Evolutionary conservation across 2,329 filamentous ascomycete species (phyloP), one percentile per base, ranked within the genome.

Genomic region (Cercospora brassicicola): DNA sequence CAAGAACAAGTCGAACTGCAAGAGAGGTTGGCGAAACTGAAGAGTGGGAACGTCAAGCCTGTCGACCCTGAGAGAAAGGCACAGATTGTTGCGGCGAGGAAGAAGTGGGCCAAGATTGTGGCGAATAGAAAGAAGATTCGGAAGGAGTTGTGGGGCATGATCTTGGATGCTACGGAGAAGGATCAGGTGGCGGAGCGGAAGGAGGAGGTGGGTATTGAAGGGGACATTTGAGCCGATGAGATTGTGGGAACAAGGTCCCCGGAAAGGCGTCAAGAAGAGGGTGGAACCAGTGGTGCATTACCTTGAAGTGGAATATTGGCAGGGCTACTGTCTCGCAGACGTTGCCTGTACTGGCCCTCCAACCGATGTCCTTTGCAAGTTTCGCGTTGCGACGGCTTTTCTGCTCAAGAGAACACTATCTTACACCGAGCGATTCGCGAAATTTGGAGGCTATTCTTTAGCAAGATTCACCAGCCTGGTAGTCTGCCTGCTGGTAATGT

Each of bases 41-140:
- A 79, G 64, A 76, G 75, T 5, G 82, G 81, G 9, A 78, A 77
- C 59, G 77, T 79, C 31, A 81, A 82, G 72, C 82, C 81, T 8
- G 80, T 88, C 3, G 83, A 80, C 36, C 78, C 78, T 23, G 80
- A 84, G 62, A 85, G 88, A 74, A 80, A 81, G 59, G 79, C 81
- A 60, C 75, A 75, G 20, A 79, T 86, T 2, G 82, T 85, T 48
- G 76, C 69, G 62, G 83, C 84, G 66, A 83, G 82, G 78, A 81
- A 78, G 69, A 77, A 76, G 69, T 85, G 84, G 73, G 59, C 62
- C 69, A 69, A 76, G 73, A 76, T 81, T 55, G 80, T 77, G 45
- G 74, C 66, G 31, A 75, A 75, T 56, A 82, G 86, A 67, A 81
- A 81, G 76, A 82, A 77, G 74, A 85, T 88, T 71, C 82, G 81